Evolutionary conservation across 2,329 filamentous ascomycete species (phyloP), one percentile per base, ranked within the genome.

Genomic region (Alternaria gaisen): DNA sequence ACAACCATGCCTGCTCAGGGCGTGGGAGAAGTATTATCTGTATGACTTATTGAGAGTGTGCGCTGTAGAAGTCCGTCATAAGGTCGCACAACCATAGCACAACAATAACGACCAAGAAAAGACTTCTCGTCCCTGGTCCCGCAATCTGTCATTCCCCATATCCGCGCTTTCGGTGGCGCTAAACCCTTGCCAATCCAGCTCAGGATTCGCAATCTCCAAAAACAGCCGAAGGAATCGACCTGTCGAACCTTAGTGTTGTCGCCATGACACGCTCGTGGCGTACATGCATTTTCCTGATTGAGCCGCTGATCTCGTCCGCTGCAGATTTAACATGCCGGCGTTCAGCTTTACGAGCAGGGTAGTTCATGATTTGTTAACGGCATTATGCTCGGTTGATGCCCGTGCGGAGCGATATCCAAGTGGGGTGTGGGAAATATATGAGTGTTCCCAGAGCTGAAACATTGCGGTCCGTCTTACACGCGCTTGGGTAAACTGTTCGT

Each of bases 141-240:
- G 40, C 32, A 41, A 8, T 36, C 50, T 61, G 53, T 44, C 42
- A 44, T 42, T 34, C 44, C 30, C 22, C 32, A 56, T 51, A 41
- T 58, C 51, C 42, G 55, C 43, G 56, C 36, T 16, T 57, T 36
- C 32, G 42, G 54, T 58, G 42, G 56, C 53, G 56, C 53, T 54
- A 53, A 53, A 38, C 41, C 34, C 52, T 55, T 47, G 48, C 54
- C 48, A 48, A 20, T 20, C 40, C n/a, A 38, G n/a, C 22, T 36
- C 22, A 55, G 53, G 28, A 56, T 28, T 53, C 51, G 43, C 44
- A 63, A 67, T 65, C 53, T 65, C 64, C 62, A 63, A 55, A 36
- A 51, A 28, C 43, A 52, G 32, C 58, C 47, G 48, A 55, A 40
- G 22, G 40, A 50, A 16, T 46, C 42, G 56, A 55, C 46, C 52